These are phyloP conservation scores for Candida schatavii DNA, from an alignment of 805 yeast genomes.

Conservation along the genomic window DNA sequence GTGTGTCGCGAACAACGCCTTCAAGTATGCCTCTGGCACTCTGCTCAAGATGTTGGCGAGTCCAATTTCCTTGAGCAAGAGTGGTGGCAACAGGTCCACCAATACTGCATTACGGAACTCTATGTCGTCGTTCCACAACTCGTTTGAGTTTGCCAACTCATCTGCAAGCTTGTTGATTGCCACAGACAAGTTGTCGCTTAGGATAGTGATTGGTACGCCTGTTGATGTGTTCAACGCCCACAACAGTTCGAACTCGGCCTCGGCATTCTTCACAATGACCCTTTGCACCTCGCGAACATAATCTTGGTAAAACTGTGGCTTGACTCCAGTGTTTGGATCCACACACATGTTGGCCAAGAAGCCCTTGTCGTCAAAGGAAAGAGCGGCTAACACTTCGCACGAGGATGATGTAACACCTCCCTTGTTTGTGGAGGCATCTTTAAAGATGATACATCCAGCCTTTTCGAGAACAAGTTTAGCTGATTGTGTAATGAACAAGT, in stretches of 20 bases:
- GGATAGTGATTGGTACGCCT: slow-evolving; percentile 59
- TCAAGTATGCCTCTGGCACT: slow-evolving; percentile 85
- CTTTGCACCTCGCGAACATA: slow-evolving; percentile 84
- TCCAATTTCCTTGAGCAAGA: slow-evolving; percentile 63
- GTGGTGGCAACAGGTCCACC: slow-evolving; percentile 71
- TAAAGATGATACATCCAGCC: slow-evolving; percentile 84
- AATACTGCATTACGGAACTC: slow-evolving; percentile 76
- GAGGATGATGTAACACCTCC: slow-evolving; percentile 99
- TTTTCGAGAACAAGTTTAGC: slow-evolving; percentile 84
- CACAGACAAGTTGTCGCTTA: slow-evolving; percentile 79
- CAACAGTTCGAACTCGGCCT: slow-evolving; percentile 78
- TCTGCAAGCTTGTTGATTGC: slow-evolving; percentile 85
- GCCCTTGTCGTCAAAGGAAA: slow-evolving; percentile 81
- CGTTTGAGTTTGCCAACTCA: slow-evolving; percentile 76
- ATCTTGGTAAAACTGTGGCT: slow-evolving; percentile 73
- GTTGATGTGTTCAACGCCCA: slow-evolving; percentile 73
- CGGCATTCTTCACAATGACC: slow-evolving; percentile 74
- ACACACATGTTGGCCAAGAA: slow-evolving; percentile 81
- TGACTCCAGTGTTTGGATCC: slow-evolving; percentile 45
- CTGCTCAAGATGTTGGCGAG: slow-evolving; percentile 65
- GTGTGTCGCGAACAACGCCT: slow-evolving; percentile 84
- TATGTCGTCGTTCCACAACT: slow-evolving; percentile 79
- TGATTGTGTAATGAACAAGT: slow-evolving; percentile 88
- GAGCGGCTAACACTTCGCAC: slow-evolving; percentile 89
- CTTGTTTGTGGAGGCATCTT: slow-evolving; percentile 96